Percentiles rank a stretch among this genome's conserved stretches.
Conservation (phyloP, 495 filamentous ascomycete species). For the Trypethelium eluteriae region DNA sequence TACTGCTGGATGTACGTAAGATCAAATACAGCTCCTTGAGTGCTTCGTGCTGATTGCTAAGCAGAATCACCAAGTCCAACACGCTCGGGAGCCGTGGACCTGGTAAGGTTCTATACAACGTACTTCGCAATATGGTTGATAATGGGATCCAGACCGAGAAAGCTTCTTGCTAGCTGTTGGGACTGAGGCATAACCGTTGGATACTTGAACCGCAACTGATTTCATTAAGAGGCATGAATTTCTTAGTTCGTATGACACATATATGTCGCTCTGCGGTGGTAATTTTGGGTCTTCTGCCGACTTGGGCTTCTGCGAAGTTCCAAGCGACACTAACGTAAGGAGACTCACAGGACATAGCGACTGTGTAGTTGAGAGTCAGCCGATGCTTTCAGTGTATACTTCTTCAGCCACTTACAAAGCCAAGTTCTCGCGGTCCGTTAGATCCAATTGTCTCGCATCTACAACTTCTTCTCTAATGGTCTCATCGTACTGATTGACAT, state of each 20-base stretch:
- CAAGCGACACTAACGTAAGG: not conserved
- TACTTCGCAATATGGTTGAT: not conserved
- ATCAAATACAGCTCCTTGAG: not conserved
- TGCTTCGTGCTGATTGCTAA: not conserved
- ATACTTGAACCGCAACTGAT: not conserved
- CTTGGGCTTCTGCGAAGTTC: not conserved
- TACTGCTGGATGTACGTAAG: conserved; percentile 6
- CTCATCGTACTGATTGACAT: conserved; percentile 3
- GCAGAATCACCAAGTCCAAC: conserved; percentile 14
- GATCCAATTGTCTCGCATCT: conserved; percentile 3
- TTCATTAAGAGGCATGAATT: not conserved
- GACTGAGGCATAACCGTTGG: not conserved
- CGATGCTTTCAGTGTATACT: not conserved
- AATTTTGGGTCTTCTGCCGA: not conserved
- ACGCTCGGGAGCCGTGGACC: conserved; percentile 19
- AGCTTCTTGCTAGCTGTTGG: not conserved
- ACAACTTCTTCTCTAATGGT: not conserved
- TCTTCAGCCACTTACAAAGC: conserved; percentile 2
- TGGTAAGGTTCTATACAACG: not conserved
- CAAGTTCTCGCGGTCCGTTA: conserved; percentile 8
- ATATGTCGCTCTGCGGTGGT: not conserved
- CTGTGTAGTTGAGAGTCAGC: not conserved
- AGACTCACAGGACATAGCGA: not conserved
- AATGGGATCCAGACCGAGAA: not conserved
- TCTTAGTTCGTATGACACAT: not conserved